These are phyloP conservation scores for Penicillium sp. DNA, from an alignment of 2,329 filamentous ascomycete genomes.

Conservation along the genomic window DNA sequence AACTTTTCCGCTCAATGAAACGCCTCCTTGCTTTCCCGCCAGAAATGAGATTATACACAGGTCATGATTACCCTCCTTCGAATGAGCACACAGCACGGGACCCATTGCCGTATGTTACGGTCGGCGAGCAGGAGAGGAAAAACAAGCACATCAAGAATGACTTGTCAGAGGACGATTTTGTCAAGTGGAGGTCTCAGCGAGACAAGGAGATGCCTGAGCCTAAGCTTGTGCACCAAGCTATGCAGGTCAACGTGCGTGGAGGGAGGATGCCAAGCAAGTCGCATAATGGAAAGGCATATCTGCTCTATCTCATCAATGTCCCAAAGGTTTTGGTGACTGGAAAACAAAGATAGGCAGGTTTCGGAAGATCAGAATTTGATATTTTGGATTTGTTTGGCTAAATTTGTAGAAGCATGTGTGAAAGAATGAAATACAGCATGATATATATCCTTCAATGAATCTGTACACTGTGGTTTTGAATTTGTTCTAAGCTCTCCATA, in stretches of 20 bases:
- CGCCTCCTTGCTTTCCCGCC: constrained; percentile 44
- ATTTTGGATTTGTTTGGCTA: background rate
- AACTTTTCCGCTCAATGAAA: constrained; percentile 46
- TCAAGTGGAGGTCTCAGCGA: constrained; percentile 29
- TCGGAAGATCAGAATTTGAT: background rate
- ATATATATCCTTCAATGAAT: background rate
- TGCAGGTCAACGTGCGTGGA: constrained; percentile 44
- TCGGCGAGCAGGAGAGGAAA: constrained; percentile 31
- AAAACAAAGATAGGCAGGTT: background rate
- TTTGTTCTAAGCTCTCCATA: background rate
- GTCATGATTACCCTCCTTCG: constrained; percentile 51
- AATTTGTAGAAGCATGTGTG: background rate
- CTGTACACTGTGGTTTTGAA: background rate
- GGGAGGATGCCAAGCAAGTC: constrained; percentile 32
- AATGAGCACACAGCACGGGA: constrained; percentile 4
- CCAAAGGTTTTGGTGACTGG: constrained; percentile 11
- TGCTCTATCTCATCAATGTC: constrained; percentile 14
- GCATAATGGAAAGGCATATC: constrained; percentile 13
- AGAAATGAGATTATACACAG: constrained; percentile 50
- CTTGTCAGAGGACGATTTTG: constrained; percentile 33
- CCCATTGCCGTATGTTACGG: constrained; percentile 32
- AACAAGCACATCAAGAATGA: constrained; percentile 37
- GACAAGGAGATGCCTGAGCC: constrained; percentile 34
- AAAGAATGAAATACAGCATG: background rate
- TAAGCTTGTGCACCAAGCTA: constrained; percentile 36